A percentile compares a stretch with the other conserved stretches of the same genome.
These are phyloP conservation scores for Fusarium nanum DNA, from an alignment of 2,329 filamentous ascomycete genomes.

Conservation along the genomic window DNA sequence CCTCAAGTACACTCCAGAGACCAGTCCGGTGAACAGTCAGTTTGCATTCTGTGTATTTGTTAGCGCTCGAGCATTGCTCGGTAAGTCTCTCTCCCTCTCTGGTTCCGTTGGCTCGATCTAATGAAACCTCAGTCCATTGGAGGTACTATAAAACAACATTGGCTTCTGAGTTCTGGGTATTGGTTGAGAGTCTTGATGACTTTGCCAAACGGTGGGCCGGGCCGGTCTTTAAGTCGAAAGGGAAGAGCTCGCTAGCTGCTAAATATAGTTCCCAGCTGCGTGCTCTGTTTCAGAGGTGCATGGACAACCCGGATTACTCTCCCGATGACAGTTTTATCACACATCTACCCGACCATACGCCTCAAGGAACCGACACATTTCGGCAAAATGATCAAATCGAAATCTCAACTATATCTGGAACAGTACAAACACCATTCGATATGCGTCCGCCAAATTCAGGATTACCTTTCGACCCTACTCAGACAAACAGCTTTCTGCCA, in stretches of 20 bases:
- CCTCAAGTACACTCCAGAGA: slow-evolving; percentile 51
- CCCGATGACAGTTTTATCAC: slow-evolving; percentile 17
- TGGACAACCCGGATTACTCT: slow-evolving; percentile 1
- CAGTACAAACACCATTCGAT: neutral
- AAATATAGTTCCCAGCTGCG: slow-evolving; percentile 25
- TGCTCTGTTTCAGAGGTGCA: slow-evolving; percentile 13
- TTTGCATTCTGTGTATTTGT: slow-evolving; percentile 61
- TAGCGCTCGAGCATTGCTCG: slow-evolving; percentile 56
- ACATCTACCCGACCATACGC: rapidly evolving
- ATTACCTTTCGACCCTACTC: neutral
- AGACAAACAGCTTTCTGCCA: slow-evolving; percentile 3
- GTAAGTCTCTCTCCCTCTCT: neutral
- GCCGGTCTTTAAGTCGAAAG: neutral
- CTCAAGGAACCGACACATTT: rapidly evolving
- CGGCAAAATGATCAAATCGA: neutral
- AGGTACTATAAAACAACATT: slow-evolving; percentile 33
- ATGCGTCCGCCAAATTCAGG: neutral
- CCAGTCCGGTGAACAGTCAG: slow-evolving; percentile 47
- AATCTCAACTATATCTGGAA: rapidly evolving
- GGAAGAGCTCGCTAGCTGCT: neutral
- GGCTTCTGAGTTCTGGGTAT: slow-evolving; percentile 45
- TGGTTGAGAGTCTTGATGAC: slow-evolving; percentile 47
- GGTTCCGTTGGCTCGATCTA: rapidly evolving
- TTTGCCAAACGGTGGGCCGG: slow-evolving; percentile 49
- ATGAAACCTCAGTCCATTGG: slow-evolving; percentile 27